These are phyloP conservation scores for Camellia granthamiana DNA, from an alignment of 148 eudicot genomes.

Conservation along the genomic window DNA sequence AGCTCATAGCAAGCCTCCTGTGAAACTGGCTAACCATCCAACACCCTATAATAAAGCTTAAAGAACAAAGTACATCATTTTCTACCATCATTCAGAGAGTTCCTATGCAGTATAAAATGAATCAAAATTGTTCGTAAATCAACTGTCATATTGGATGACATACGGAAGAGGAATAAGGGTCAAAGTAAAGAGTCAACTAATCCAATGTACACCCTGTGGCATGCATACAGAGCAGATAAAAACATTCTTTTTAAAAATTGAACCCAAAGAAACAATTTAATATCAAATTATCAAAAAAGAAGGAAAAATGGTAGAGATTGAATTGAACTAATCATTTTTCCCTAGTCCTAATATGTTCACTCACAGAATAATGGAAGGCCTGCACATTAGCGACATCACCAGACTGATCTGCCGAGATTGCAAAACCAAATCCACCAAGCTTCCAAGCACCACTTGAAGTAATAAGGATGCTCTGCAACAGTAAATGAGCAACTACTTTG, in stretches of 20 bases:
- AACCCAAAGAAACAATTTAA: neutral
- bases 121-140: neutral
- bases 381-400: conserved; percentile 51
- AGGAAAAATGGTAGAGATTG: neutral
- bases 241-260: neutral
- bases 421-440: conserved; percentile 96
- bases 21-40: conserved; percentile 6
- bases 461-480: conserved; percentile 77
- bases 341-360: conserved; percentile 22
- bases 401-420: conserved; percentile 71
- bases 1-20: neutral
- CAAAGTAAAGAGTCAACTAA: neutral
- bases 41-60: neutral
- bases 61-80: neutral
- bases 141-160: neutral
- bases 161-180: neutral
- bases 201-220: neutral
- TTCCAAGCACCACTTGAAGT: conserved; percentile 97
- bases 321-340: conserved; percentile 8
- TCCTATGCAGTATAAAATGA: neutral
- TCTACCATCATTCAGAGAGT: neutral
- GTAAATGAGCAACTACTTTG: conserved; percentile 4
- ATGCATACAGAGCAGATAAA: neutral
- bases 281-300: neutral
- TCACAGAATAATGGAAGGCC: conserved; percentile 86